Evolutionary conservation across 352 stramenopile genomes (phyloP), one percentile per base, ranked within the genome.

Genomic region (Pythium plurisporium): DNA sequence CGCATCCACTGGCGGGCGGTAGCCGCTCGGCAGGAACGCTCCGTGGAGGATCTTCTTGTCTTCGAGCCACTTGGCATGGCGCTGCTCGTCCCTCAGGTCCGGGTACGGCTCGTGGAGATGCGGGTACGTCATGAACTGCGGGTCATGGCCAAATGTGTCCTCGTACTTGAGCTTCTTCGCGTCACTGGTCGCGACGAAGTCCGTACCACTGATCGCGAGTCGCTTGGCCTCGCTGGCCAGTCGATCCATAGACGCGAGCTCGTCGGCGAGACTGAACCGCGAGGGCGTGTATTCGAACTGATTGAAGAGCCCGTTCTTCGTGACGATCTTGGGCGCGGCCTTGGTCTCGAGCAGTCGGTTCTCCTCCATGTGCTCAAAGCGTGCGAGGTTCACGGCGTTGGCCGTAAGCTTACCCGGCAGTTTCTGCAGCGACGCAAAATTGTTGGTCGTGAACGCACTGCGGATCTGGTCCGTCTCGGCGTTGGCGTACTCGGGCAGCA

Each of bases 401-500:
- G 77, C 73, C 8, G 56, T 59, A 11, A 93, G 57, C 22, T 66
- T 65, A 8, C 58, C 41, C 2, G 83, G 81, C 33, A 93, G 78
- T 55, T 80, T 87, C 19, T 84, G 76, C 38, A 91, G 75, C 56
- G 77, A 82, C 23, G 70, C 55, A 64, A 81, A 91, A 69, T 86
- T 89, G 41, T 72, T 72, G 4, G 78, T 70, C 11, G 60, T 69
- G 59, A 93, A 91, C 5, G 81, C 83, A 23, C 74, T 82, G 65
- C 79, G 82, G 63, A 91, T 93, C 56, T 87, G 72, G 40, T 93
- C 83, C 6, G 62, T 55, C 55, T 93, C 83, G 11, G 80, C 56
- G 60, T 93, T 93, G 48, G 79, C 74, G 62, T 89, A 93, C 59
- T 87, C 81, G 9, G 83, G 83, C 27, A 91, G 56, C 23, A 93